Percentiles rank a stretch among this genome's conserved stretches.
Conservation (phyloP, 345 rosid species). For the Citrus sinensis region DNA sequence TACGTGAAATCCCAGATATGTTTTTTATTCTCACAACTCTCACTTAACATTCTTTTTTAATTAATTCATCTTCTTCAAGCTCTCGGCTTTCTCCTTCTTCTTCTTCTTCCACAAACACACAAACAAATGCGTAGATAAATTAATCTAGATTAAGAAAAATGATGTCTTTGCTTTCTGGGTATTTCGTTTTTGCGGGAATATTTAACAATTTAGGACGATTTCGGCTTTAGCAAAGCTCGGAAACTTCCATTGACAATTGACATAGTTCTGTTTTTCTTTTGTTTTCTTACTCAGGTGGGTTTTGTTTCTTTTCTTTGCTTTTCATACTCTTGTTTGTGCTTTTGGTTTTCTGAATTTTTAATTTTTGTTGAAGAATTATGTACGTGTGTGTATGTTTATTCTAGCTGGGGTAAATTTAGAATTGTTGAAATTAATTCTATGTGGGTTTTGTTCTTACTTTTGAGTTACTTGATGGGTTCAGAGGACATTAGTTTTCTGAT, state of each 20-base stretch:
- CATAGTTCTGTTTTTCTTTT: too few relatives aligned
- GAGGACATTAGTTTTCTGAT: not conserved
- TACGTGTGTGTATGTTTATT: not conserved
- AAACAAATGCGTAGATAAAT: too few relatives aligned
- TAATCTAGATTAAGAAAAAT: not conserved
- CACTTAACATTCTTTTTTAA: not conserved
- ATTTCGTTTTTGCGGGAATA: constrained; percentile 3
- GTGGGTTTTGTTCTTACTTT: constrained; percentile 8
- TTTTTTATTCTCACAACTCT: not conserved
- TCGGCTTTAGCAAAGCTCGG: not conserved
- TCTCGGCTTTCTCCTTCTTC: not conserved
- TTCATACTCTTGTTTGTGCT: not conserved
- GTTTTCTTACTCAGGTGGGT: constrained; percentile 16
- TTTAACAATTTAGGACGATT: not conserved
- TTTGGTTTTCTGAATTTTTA: not conserved
- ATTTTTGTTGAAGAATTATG: not conserved
- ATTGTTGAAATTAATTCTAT: constrained; percentile 10
- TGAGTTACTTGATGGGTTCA: not conserved
- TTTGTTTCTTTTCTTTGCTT: not conserved
- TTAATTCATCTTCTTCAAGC: constrained; percentile 16
- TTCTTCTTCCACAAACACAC: not conserved
- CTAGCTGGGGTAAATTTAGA: not conserved
- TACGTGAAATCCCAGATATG: constrained; percentile 41
- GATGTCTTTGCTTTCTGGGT: constrained; percentile 8
- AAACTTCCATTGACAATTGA: not conserved